A percentile compares a stretch with the other conserved stretches of the same genome.
Evolutionary conservation across 2,329 filamentous ascomycete genomes (phyloP).

Genomic region (Neoarthrinium moseri): DNA sequence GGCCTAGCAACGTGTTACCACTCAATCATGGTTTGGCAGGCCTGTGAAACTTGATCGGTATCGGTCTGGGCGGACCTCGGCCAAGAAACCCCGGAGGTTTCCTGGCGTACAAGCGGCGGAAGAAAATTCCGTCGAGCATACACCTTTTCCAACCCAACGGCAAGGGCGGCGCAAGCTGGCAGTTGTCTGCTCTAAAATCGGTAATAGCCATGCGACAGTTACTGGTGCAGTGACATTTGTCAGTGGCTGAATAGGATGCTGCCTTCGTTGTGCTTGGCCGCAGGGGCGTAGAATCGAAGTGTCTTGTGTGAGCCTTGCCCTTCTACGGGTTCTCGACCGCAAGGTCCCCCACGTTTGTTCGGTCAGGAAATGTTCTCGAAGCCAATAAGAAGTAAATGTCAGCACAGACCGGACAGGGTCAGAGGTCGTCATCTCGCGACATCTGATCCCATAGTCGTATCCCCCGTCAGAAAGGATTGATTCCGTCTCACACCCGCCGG

Average conservation of each 20-base stretch:
- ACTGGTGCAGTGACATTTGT: too few relatives aligned
- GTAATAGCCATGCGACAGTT: too few relatives aligned
- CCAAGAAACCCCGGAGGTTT: background rate
- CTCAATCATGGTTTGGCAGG: background rate
- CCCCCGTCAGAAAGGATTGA: too few relatives aligned
- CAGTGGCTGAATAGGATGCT: too few relatives aligned
- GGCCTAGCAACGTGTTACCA: too few relatives aligned
- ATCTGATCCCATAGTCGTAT: background rate
- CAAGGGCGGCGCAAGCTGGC: too few relatives aligned
- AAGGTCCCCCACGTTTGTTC: background rate
- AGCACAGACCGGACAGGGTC: background rate
- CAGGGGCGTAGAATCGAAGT: background rate
- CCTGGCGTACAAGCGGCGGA: background rate
- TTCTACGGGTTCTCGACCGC: background rate
- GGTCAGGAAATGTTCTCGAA: background rate
- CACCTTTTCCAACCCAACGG: too few relatives aligned
- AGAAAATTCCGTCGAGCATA: background rate
- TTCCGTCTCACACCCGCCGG: too few relatives aligned
- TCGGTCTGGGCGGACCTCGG: too few relatives aligned
- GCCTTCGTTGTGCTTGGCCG: background rate
- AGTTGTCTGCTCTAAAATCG: too few relatives aligned
- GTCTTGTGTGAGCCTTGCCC: too few relatives aligned
- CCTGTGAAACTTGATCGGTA: background rate
- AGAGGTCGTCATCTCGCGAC: background rate
- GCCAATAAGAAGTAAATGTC: background rate